phyloP scores from a whole-genome alignment of 2,329 filamentous ascomycete species.

The Neonectria sp. region DNA sequence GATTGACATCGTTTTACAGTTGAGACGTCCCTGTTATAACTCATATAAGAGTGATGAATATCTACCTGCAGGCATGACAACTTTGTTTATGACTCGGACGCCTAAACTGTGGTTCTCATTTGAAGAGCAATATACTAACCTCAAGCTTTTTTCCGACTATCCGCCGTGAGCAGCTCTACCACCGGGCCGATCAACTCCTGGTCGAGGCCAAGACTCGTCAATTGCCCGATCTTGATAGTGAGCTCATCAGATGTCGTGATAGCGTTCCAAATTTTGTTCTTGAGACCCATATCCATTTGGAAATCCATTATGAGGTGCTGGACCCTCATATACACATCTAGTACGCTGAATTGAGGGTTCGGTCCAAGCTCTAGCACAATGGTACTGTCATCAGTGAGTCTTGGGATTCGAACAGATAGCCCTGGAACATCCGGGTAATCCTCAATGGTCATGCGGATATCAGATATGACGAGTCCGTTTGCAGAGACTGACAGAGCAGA shows the following conservation, averaged over 20 bases:
- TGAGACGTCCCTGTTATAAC: too few species aligned
- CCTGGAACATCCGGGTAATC: conserved; percentile 34
- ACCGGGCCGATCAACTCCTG: conserved; percentile 44
- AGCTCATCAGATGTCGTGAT: conserved; percentile 32
- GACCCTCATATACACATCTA: conserved; percentile 35
- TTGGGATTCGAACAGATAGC: conserved; percentile 31
- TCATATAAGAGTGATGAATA: too few species aligned
- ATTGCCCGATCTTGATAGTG: conserved; percentile 40
- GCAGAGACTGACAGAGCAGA: conserved; percentile 13
- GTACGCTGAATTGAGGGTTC: conserved; percentile 27
- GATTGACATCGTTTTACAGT: too few species aligned
- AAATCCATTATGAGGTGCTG: conserved; percentile 42
- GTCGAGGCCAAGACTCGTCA: conserved; percentile 46
- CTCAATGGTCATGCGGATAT: conserved; percentile 25
- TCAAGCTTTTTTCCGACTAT: conserved; percentile 35
- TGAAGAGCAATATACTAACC: not conserved
- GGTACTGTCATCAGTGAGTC: not conserved
- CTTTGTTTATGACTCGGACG: too few species aligned
- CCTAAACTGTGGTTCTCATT: not conserved
- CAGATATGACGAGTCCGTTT: not conserved
- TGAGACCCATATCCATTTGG: conserved; percentile 47
- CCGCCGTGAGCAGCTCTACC: conserved; percentile 45
- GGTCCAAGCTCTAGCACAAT: conserved; percentile 25
- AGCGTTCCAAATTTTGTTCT: conserved; percentile 46
- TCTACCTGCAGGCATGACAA: too few species aligned